Percentiles rank a stretch among this genome's conserved stretches.
Evolutionary conservation across 257 asterid species (phyloP).

Genomic region (Solanum chaucha): DNA sequence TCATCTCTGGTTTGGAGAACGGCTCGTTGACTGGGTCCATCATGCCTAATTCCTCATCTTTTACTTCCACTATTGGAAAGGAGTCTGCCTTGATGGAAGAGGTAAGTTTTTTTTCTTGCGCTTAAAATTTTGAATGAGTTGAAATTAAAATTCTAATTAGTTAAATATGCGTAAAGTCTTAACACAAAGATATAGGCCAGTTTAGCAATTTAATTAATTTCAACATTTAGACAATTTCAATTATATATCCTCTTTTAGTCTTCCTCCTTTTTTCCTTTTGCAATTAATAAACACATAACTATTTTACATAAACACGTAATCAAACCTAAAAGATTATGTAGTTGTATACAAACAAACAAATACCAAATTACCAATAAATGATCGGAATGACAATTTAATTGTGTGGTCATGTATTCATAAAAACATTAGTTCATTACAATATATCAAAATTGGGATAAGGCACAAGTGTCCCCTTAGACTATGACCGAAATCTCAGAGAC

Average conservation of each 20-base stretch:
- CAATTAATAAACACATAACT: background rate
- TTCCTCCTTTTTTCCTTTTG: background rate
- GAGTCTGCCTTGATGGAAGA: constrained; percentile 69
- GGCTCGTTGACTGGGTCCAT: constrained; percentile 68
- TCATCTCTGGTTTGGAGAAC: constrained; percentile 66
- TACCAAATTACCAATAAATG: background rate
- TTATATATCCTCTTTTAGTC: background rate
- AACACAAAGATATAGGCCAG: constrained; percentile 24
- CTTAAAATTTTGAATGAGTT: background rate
- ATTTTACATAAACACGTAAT: background rate
- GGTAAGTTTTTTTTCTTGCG: constrained; percentile 27
- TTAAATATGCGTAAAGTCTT: constrained; percentile 51
- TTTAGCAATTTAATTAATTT: background rate
- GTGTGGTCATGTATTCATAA: background rate
- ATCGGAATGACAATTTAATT: background rate
- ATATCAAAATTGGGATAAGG: background rate
- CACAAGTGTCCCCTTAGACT: background rate
- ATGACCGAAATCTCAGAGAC: background rate
- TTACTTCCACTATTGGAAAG: constrained; percentile 54
- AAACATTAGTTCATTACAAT: background rate
- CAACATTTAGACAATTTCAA: background rate
- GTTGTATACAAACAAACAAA: background rate
- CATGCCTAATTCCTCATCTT: constrained; percentile 67
- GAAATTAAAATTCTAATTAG: constrained; percentile 50
- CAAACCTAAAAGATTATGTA: background rate